Evolutionary conservation across 371 early-diverging fungal species (phyloP).

Genomic region (Mortierella sp.): DNA sequence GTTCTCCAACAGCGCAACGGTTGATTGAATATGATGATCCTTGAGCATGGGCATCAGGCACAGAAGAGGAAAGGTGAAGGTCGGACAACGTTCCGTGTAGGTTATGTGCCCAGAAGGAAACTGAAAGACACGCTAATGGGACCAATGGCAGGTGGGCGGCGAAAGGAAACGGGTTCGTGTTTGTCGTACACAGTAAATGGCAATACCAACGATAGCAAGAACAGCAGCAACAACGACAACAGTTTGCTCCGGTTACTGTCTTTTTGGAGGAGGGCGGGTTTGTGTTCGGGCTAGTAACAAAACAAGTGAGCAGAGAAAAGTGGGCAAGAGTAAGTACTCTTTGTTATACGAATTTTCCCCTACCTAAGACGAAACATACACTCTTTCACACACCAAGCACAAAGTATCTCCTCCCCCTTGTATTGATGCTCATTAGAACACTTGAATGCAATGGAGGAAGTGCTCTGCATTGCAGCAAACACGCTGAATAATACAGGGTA

Average conservation of each 20-base stretch:
- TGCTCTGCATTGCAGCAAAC: neutral
- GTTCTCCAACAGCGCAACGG: conserved; percentile 18
- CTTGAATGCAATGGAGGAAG: neutral
- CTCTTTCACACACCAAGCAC: conserved; percentile 1
- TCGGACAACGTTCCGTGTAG: neutral
- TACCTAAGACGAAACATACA: neutral
- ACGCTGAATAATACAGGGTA: conserved; percentile 1
- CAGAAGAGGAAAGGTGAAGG: neutral
- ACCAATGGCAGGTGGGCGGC: neutral
- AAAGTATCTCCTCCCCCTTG: neutral
- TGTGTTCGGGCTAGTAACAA: neutral
- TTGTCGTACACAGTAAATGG: neutral
- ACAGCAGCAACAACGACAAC: neutral
- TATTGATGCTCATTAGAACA: neutral
- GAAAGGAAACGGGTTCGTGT: neutral
- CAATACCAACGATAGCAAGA: neutral
- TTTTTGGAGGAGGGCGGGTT: neutral
- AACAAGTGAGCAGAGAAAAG: neutral
- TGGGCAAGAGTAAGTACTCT: neutral
- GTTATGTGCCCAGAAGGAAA: neutral
- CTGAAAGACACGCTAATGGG: neutral
- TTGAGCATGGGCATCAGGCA: conserved; percentile 13
- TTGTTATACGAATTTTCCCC: neutral
- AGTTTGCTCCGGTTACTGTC: conserved; percentile 1
- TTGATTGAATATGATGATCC: neutral